Base-by-base conservation (phyloP, 139 green algal genomes). In the Auxenochlorella pyrenoidosa region DNA sequence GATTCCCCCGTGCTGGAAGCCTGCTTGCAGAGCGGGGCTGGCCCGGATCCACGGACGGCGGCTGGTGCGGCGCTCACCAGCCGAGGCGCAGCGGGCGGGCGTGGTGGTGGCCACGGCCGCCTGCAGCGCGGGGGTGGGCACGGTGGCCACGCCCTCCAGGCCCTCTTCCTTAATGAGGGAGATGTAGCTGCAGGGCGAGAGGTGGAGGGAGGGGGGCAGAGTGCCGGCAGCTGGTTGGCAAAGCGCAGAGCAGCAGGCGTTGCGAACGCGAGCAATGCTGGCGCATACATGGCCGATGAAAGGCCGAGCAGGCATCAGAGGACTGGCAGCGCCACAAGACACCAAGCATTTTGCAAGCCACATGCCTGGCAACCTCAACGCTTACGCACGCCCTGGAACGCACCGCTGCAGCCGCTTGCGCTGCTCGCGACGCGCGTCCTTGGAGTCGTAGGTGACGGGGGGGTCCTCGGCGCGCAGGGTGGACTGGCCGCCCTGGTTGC, bases 381-480 rank as follows among this genome's bases (percentile, higher is more conserved):
- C n/a, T n/a, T n/a, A 54, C 47, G 47, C 47, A 6, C 47, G 6
- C 47, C 47, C 47, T 54, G 47, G 8, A 6, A 54, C 47, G 47
- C 79, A 84, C 79, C 32, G 44, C 82, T 86, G 66, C 82, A 86
- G 66, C n/a, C 82, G 82, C 12, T 21, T 28, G 44, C 43, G 66
- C 66, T 79, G 66, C n/a, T 38, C 15, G 8, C 68, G 44, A 66
- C 82, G 82, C 4, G 72, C 71, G 4, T 88, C 75, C 51, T 79
- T 72, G 47, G 68, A 86, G 28, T 63, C 83, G 47, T 85, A 91
- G 44, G 86, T 51, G 58, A 86, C 88, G 40, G 79, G 84, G 0
- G 88, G 77, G 40, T 93, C 89, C 70, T 91, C 90, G 65, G 90
- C 89, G 18, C 82, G 75, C 60, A 92, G 60, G 28, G 81, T 91